Evolutionary conservation across 306 rosid genomes (phyloP), one percentile per base, ranked within the genome.

Genomic region (Acacia melanoxylon): DNA sequence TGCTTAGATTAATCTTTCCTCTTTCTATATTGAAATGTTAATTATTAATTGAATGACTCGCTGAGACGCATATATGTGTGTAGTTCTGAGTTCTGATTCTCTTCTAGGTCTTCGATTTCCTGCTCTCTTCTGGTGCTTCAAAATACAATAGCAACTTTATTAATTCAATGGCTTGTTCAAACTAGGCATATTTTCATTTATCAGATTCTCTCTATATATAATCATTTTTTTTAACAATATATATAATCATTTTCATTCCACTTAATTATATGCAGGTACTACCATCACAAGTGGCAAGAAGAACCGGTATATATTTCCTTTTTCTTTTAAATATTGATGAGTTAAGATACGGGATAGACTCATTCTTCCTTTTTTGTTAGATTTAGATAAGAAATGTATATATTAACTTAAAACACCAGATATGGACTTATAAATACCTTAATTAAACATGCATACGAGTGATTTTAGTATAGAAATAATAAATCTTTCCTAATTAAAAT

Each of bases 231-330:
- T n/a, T n/a, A n/a, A n/a, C n/a, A n/a, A n/a, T 49, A 14, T 15
- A 15, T 49, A 6, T 29, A 2, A 19, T 52, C 20, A 51, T 2
- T 51, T 51, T 51, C 58, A 51, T 16, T 51, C 17, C 8, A 16
- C 22, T 51, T 51, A 51, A 37, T 37, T 16, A 4, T 17, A 51
- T 78, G 76, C 76, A 78, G 82, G 76, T 2, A 78, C 51, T 68
- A 25, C 15, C 52, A 51, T 24, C 33, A 27, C 49, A 69, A 51
- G 56, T 68, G 68, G 42, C 10, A 6, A 54, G 61, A 54, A 5
- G 61, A 54, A 54, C 25, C 12, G 61, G 61, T 54, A 54, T 8
- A 29, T 46, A n/a, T 35, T 35, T 35, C 5, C 0, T 33, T 33
- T 14, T 48, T 48, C 14, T 48, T 48, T n/a, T n/a, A n/a, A 12